These are phyloP conservation scores for Jamesozyma piceae DNA, from an alignment of 805 yeast genomes.

Conservation along the genomic window DNA sequence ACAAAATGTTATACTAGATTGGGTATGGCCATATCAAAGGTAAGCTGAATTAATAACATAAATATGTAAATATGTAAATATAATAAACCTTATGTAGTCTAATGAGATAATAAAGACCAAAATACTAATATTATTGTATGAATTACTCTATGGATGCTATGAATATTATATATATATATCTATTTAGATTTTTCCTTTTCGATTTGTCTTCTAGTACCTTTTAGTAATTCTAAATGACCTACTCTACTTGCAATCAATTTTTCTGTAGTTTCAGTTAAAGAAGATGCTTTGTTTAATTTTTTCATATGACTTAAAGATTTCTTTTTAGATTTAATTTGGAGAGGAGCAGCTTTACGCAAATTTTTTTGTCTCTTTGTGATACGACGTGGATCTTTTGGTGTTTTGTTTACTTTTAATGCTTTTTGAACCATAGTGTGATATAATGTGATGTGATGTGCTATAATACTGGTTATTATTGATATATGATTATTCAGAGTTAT, in stretches of 20 bases:
- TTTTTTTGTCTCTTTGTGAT: constrained; percentile 55
- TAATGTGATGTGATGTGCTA: no score
- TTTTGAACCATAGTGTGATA: constrained; percentile 68
- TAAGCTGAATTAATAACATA: not conserved
- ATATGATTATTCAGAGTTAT: no score
- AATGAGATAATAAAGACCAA: no score
- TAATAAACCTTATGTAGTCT: no score
- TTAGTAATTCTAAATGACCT: constrained; percentile 85
- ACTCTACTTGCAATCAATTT: constrained; percentile 79
- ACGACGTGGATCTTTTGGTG: constrained; percentile 34
- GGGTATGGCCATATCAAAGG: constrained; percentile 41
- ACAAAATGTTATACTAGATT: constrained; percentile 68
- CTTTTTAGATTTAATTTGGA: constrained; percentile 59
- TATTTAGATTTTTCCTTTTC: constrained; percentile 39
- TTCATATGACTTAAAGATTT: constrained; percentile 41
- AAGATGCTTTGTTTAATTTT: constrained; percentile 44
- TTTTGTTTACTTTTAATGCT: constrained; percentile 43
- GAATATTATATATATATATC: no score
- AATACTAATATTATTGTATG: no score
- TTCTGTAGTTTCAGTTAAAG: constrained; percentile 59
- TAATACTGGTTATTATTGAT: no score
- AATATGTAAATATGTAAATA: not conserved
- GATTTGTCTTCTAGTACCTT: constrained; percentile 79
- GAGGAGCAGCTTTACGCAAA: constrained; percentile 66
- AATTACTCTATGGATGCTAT: no score